A percentile compares a stretch with the other conserved stretches of the same genome.
phyloP scores from a whole-genome alignment of 352 stramenopile genomes.

The Phytopythium vexans region DNA sequence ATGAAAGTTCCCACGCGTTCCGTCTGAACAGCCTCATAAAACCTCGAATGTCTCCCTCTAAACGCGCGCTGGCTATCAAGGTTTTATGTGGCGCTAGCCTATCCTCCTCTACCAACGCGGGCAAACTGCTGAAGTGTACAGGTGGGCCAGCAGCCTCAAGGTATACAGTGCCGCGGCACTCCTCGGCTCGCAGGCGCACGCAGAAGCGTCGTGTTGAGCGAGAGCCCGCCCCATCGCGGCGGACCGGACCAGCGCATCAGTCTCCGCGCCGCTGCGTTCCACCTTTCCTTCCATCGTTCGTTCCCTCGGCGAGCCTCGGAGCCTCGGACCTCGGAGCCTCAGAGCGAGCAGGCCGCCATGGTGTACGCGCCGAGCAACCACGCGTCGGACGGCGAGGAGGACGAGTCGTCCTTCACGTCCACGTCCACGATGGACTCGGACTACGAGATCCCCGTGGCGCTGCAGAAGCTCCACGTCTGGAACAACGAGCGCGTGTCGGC shows the following conservation, averaged over 20 bases:
- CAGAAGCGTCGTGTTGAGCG: no score
- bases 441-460: slow-evolving; percentile 73
- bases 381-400: slow-evolving; percentile 29
- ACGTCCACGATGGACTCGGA: slow-evolving; percentile 85
- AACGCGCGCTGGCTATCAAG: slow-evolving; percentile 1
- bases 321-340: no score
- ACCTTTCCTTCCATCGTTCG: no score
- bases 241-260: no score
- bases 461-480: slow-evolving; percentile 62
- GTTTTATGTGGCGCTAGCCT: slow-evolving; percentile 6
- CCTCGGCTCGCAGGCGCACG: no score
- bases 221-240: no score
- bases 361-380: slow-evolving; percentile 10
- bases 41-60: background rate
- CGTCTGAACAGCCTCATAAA: background rate
- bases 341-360: slow-evolving; percentile 4
- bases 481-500: slow-evolving; percentile 63
- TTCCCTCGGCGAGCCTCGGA: no score
- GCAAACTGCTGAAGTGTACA: background rate
- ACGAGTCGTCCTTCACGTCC: slow-evolving; percentile 72
- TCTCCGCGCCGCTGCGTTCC: no score
- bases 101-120: slow-evolving; percentile 1
- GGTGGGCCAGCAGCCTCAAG: background rate
- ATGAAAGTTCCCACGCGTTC: no score
- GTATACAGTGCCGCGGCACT: no score